Base-by-base conservation (phyloP, 2,329 filamentous ascomycete species). In the Epichloe elymi region DNA sequence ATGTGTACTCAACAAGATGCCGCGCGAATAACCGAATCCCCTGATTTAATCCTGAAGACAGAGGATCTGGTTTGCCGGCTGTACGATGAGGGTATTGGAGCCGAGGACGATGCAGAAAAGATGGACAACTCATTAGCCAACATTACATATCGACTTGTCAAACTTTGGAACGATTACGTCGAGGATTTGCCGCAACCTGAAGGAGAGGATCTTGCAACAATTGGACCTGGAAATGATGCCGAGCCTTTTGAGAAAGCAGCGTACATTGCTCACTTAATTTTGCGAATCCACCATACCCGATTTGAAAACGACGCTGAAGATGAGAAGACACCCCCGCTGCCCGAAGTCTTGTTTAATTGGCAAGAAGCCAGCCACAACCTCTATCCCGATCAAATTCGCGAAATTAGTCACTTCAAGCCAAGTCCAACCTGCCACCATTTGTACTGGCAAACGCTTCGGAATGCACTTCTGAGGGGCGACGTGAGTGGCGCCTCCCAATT, bases 401-500 rank as follows among this genome's bases (percentile, higher is more conserved):
- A 81, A 4, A 75, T 96, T 23, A 70, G 78, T 55, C 73, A 74
- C 30, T 69, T 82, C 58, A 74, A 75, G 44, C 86, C 86, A 1
- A 86, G 86, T 53, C 87, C 89, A 20, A 85, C 88, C 2, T 80
- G 81, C 42, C 86, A 93, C 60, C 72, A 75, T 26, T 73, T 85
- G 37, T 97, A 88, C 67, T 97, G 91, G 91, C 86, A 90, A 61
- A 82, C 82, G 1, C 72, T 95, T n/a, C 86, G 84, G 58, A 79
- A 80, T 51, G 74, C 82, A 14, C 73, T 90, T 20, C 72, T 95
- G 26, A 85, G 89, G 45, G 91, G 90, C 41, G 83, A 85, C 52
- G 77, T 95, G 42, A 59, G 65, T 14, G 79, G 80, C 41, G 83
- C 84, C 1, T 74, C 84, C n/a, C 70, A 76, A 45, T 67, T 95